Percentiles rank a stretch among this genome's conserved stretches.
These are phyloP conservation scores for Xerocomellus intermedius DNA, from an alignment of 768 basidiomycete species.

Conservation along the genomic window DNA sequence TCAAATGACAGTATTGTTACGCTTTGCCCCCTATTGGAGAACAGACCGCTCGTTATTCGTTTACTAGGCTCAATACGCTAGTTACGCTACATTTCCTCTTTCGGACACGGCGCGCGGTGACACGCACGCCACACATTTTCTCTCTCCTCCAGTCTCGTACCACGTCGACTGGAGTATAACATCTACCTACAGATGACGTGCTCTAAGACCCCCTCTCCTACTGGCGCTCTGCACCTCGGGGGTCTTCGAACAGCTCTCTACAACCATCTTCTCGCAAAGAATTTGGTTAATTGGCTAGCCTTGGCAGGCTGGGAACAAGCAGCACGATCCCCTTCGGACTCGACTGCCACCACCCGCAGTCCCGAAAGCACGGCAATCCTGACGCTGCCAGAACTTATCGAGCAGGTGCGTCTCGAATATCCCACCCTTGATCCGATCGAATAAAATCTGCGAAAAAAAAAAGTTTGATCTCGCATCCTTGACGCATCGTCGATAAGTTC, in stretches of 20 bases:
- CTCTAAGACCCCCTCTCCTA: too few species aligned
- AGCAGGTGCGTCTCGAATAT: slow-evolving; percentile 43
- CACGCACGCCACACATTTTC: too few species aligned
- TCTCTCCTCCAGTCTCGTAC: too few species aligned
- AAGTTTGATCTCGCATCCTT: slow-evolving; percentile 77
- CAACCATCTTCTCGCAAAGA: slow-evolving; percentile 83
- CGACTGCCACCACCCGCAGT: slow-evolving; percentile 34
- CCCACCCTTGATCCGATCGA: neutral
- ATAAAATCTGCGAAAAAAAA: neutral
- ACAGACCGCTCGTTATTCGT: too few species aligned
- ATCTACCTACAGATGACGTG: too few species aligned
- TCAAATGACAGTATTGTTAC: slow-evolving; percentile 59
- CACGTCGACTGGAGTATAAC: too few species aligned
- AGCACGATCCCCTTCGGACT: slow-evolving; percentile 33
- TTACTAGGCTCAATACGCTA: too few species aligned
- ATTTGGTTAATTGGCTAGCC: slow-evolving; percentile 89
- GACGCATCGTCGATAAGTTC: slow-evolving; percentile 79
- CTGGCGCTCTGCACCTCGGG: slow-evolving; percentile 90
- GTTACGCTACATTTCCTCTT: too few species aligned
- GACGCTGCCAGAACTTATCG: slow-evolving; percentile 62
- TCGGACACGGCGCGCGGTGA: too few species aligned
- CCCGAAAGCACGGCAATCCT: slow-evolving; percentile 68
- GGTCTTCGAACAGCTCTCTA: slow-evolving; percentile 93
- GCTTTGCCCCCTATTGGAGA: too few species aligned
- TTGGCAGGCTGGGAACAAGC: slow-evolving; percentile 88